Evolutionary conservation across 2,329 filamentous ascomycete genomes (phyloP), one percentile per base, ranked within the genome.

Genomic region (Talaromyces sp.): DNA sequence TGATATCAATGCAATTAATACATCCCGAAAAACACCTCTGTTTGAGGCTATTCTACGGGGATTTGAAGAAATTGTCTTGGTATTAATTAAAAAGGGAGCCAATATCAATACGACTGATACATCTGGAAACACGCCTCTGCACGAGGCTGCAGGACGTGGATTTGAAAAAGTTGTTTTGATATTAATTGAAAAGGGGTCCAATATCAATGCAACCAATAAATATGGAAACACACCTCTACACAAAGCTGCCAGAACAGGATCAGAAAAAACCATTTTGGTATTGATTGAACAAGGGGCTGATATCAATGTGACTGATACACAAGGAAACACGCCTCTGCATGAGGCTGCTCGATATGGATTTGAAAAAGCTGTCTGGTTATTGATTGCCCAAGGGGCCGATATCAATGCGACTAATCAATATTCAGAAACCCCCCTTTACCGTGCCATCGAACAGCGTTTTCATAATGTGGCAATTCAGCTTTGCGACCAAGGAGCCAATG

Each of bases 171-270:
- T 58, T 14, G 28, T 47, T 1, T 33, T 31, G 16, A 18, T 36
- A 58, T 52, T 58, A 10, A 58, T 58, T 10, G 33, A 30, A n/a
- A 16, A 27, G 3, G 56, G 56, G 27, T 44, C 56, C 10, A 23
- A 58, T 40, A 10, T 58, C 6, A 58, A 58, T 27, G 42, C 12
- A 18, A 51, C n/a, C 3, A 36, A 58, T 33, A 51, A 51, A 14
- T 51, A 58, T 33, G 56, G 56, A 51, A 18, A 47, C 14, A 58
- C 56, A n/a, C 56, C 42, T 34, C 28, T 58, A 16, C 56, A 58
- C 34, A 18, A 34, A 18, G 56, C 56, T 4, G 44, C 16, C n/a
- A 1, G 27, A 23, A 33, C 27, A 34, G 30, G 23, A 14, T 51
- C n/a, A 16, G 18, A 23, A 8, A 27, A 51, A 36, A 33, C 23